Evolutionary conservation across 345 rosid genomes (phyloP), one percentile per base, ranked within the genome.

Genomic region (Sonneratia alba): DNA sequence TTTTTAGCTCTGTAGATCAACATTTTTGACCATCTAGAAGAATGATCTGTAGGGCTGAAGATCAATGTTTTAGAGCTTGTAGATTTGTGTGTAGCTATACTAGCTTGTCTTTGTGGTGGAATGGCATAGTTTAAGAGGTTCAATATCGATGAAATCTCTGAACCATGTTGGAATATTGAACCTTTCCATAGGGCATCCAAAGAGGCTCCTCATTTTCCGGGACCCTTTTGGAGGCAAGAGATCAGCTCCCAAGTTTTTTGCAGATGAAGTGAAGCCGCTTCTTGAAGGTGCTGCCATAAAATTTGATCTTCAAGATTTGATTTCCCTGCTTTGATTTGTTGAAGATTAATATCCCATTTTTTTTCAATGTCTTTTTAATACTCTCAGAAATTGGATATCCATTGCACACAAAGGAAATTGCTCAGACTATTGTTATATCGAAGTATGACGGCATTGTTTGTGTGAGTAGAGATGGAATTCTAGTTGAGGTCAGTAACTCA

Each of bases 391-490:
- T 97, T 70, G 79, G 79, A 73, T 73, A 83, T 70, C 88, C 80
- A 75, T 81, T 92, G 70, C 97, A 95, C 71, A 97, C 99, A 1
- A 92, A 92, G 86, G 93, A 87, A 68, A 82, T 90, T 32, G 87
- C 80, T 66, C 84, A 45, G 36, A 72, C 81, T 14, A 59, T 90
- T 80, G 96, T 90, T 82, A 77, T 90, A 36, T 72, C 87, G 0
- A 79, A 73, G 70, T 92, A 83, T 38, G 97, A 95, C 73, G 99
- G 97, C 37, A 83, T 95, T 78, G 97, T 92, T 76, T 92, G 97
- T 76, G 93, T 92, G 65, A 95, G 99, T n/a, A 97, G 99, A 13
- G 99, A 95, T 57, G 99, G 97, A 37, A 70, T 90, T 45, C 96
- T 95, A 72, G 99, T 87, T 75, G 99, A 95, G 97, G 99, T 95